A percentile compares a stretch with the other conserved stretches of the same genome.
Conservation (phyloP, 139 green algal genomes). For the Bryopsis sp. region DNA sequence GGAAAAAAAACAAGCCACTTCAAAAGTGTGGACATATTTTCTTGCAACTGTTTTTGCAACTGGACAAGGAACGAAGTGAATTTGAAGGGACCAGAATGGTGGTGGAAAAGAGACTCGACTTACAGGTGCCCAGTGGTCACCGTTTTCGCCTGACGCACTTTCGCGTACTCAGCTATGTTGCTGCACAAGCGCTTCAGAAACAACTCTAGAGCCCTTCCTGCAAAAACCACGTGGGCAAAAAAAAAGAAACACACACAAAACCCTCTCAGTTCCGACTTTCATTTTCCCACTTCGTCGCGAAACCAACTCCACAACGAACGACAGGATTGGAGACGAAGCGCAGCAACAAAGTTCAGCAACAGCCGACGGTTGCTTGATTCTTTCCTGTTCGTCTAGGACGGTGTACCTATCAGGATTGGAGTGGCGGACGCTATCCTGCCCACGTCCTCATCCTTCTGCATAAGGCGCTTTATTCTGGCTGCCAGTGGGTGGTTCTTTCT, state of each 20-base stretch:
- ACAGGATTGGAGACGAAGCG: background rate
- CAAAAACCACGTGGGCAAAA: background rate
- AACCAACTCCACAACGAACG: constrained; percentile 8
- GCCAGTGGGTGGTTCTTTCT: constrained; percentile 38
- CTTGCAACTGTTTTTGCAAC: too few species aligned
- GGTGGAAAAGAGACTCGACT: too few species aligned
- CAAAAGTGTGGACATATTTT: too few species aligned
- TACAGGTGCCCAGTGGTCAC: constrained; percentile 71
- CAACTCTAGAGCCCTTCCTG: constrained; percentile 77
- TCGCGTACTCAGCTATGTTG: constrained; percentile 45
- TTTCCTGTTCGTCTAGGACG: background rate
- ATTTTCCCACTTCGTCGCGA: background rate
- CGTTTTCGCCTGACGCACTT: constrained; percentile 52
- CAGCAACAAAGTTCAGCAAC: background rate
- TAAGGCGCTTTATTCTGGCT: constrained; percentile 82
- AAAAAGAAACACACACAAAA: background rate
- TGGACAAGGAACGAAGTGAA: too few species aligned
- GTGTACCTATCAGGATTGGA: constrained; percentile 75
- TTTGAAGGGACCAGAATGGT: too few species aligned
- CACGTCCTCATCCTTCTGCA: constrained; percentile 92
- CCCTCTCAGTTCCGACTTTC: too few species aligned
- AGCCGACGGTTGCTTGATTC: background rate
- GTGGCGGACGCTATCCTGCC: constrained; percentile 85
- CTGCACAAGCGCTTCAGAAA: constrained; percentile 71
- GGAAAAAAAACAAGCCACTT: too few species aligned